Base-by-base conservation (phyloP, 2,329 filamentous ascomycete genomes). In the Scorias spongiosa region DNA sequence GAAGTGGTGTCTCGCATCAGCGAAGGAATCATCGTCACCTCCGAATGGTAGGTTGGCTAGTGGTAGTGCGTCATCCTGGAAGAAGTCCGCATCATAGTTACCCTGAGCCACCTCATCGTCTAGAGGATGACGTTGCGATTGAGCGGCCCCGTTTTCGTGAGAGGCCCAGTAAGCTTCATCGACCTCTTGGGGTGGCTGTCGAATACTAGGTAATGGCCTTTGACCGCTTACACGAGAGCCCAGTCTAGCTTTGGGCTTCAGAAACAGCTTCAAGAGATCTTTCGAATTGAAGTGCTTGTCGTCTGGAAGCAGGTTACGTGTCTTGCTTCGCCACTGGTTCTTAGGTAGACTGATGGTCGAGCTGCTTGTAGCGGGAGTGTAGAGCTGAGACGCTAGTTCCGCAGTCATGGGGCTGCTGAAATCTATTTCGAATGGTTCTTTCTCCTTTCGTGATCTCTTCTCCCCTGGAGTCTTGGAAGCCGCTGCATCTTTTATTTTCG, bases 201-300 rank as follows among this genome's bases (percentile, higher is more conserved):
- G 43, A 70, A 42, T 52, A 49, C 43, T 65, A 66, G 42, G 40
- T 10, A 40, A 3, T 11, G 36, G 8, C 10, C 39, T 28, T n/a
- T 43, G 37, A 28, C 30, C 17, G 18, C 49, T 67, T 49, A 73
- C 78, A 40, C 79, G 75, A 45, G 78, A 76, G 39, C 82, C 79
- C 63, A 95, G 75, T 37, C 82, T 81, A 10, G 88, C 86, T 61
- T 88, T 93, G 26, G 91, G 91, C 62, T 98, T 98, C 26, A 96
- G 72, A 72, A 96, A 98, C 1, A 98, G 74, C 42, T 79, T 83
- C 6, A 96, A 70, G 0, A 98, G 71, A 51, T 93, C 85, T 58
- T 83, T 84, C 8, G 89, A 96, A 66, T 88, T 94, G 69, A 98
- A 96, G 61, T 96, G 88, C 64, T 95, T 95, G 66, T 98, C 91